Evolutionary conservation across 2,329 filamentous ascomycete genomes (phyloP).

Genomic region (Pseudogymnoascus sp.): DNA sequence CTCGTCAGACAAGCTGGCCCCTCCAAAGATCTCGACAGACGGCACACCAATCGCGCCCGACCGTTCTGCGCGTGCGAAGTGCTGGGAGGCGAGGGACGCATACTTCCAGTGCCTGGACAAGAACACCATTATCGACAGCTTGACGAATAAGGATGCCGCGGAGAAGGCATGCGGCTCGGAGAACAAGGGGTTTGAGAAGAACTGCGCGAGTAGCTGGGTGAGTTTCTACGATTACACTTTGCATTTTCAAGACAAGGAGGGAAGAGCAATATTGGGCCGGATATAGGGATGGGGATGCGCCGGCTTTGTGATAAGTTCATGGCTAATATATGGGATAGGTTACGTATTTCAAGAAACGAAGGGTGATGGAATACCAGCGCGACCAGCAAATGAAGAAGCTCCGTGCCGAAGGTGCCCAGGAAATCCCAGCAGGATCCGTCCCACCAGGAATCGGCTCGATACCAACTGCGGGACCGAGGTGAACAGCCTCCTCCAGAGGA

Average conservation of each 20-base stretch:
- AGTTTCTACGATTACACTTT: too few species aligned
- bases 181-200: constrained; percentile 62
- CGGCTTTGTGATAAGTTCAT: neutral
- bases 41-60: constrained; percentile 72
- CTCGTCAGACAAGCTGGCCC: constrained; percentile 26
- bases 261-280: too few species aligned
- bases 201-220: constrained; percentile 89
- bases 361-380: constrained; percentile 86
- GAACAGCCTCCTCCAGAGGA: neutral
- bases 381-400: constrained; percentile 69
- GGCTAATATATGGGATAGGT: constrained; percentile 44
- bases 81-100: constrained; percentile 81
- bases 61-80: constrained; percentile 68
- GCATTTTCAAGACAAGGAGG: too few species aligned
- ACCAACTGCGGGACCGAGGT: neutral
- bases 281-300: neutral
- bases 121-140: constrained; percentile 69
- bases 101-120: constrained; percentile 86
- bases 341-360: constrained; percentile 94
- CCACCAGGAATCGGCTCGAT: constrained; percentile 7
- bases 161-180: constrained; percentile 51
- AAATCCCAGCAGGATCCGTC: constrained; percentile 33
- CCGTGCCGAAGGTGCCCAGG: constrained; percentile 60
- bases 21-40: constrained; percentile 41
- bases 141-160: constrained; percentile 47